phyloP scores from a whole-genome alignment of 1,284 basidiomycete genomes.

The Trichosporon asahii region DNA sequence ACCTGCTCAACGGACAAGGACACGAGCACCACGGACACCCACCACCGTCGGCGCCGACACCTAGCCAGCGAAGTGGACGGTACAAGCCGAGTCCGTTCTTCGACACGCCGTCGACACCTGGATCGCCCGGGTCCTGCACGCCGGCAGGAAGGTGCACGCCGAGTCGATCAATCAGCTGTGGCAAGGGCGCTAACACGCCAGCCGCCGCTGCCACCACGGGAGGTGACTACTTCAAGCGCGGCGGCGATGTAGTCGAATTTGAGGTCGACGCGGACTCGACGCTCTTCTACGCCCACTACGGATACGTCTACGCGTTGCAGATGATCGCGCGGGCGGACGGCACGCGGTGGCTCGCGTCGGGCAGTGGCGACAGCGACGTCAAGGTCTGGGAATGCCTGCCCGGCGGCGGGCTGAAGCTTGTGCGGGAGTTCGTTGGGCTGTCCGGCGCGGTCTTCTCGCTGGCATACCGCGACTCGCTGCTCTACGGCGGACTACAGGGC shows the following conservation, averaged over 20 bases:
- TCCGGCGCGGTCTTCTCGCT: constrained; percentile 68
- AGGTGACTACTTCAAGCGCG: neutral
- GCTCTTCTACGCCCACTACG: constrained; percentile 83
- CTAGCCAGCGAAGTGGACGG: constrained; percentile 40
- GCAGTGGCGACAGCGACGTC: constrained; percentile 82
- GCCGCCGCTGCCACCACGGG: neutral
- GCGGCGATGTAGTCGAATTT: constrained; percentile 34
- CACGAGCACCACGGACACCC: neutral
- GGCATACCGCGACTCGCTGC: constrained; percentile 68
- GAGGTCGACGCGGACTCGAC: constrained; percentile 66
- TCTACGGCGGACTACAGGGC: constrained; percentile 90
- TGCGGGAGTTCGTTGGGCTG: constrained; percentile 35
- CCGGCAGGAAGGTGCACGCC: constrained; percentile 13
- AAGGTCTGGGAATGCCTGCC: constrained; percentile 77
- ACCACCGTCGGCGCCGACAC: constrained; percentile 13
- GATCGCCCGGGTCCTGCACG: constrained; percentile 14
- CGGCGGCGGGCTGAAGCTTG: constrained; percentile 36
- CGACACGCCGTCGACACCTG: constrained; percentile 34
- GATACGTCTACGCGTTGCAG: constrained; percentile 86
- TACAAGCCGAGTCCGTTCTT: constrained; percentile 48
- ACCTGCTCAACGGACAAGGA: neutral
- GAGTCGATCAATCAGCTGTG: constrained; percentile 4
- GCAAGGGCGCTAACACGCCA: neutral
- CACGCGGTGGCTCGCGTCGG: constrained; percentile 66
- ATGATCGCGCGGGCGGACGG: constrained; percentile 53